Base-by-base conservation (phyloP, 2,329 filamentous ascomycete species). In the Parastagonospora nodorum region DNA sequence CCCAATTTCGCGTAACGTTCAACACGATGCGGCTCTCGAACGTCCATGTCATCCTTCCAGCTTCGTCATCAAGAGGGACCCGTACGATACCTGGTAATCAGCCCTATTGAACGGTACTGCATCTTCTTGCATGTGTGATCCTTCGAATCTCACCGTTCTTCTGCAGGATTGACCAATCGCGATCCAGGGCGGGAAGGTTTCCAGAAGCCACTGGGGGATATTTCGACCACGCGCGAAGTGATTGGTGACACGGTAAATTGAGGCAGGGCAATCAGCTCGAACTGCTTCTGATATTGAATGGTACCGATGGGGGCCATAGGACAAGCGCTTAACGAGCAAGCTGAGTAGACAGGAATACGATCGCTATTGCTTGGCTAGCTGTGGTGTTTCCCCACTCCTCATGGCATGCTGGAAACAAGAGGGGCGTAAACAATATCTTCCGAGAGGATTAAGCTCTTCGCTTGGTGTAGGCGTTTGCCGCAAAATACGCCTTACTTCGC, bases 141-240 rank as follows among this genome's bases (percentile, higher is more conserved):
- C 49, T 50, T 46, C 47, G 29, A 42, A 60, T 60, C 63, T 68
- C 66, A 68, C 66, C 64, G 62, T 60, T 53, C 53, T 57, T 58
- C 45, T 57, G 50, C 38, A 15, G 36, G n/a, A 1, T 39, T 32
- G 42, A 14, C 61, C 56, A 63, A 63, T 63, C 39, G 42, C n/a
- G 19, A 10, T 16, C n/a, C 16, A 19, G 16, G 36, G 9, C 29
- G 28, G 37, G 16, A 30, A 40, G 28, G 28, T 41, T 29, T 47
- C 14, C 38, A 40, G 12, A 19, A 40, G 12, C 8, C 38, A 24
- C 14, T 19, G 7, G 38, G 3, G 14, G 19, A 40, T 19, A n/a
- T 12, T 40, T 24, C 28, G 14, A 7, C n/a, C 38, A 24, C 14
- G 38, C 9, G 5, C 5, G 3, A 11, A 8, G 12, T 29, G 38